Base-by-base conservation (phyloP, 768 basidiomycete genomes). In the Tulasnella sp. region DNA sequence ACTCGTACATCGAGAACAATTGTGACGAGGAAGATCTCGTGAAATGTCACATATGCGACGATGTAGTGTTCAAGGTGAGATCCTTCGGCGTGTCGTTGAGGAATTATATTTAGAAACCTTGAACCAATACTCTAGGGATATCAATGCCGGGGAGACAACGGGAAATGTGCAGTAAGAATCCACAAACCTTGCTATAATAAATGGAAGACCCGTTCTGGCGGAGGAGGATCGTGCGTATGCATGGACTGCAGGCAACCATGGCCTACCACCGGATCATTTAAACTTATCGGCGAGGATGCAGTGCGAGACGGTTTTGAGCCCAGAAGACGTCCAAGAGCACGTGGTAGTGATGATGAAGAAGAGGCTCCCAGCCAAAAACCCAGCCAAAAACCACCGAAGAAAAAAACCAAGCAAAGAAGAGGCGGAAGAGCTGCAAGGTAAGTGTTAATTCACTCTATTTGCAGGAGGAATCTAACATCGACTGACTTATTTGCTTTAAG, bases 1-100 rank as follows among this genome's bases (percentile, higher is more conserved):
- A 67, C 2, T 71, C 74, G 0, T 92, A 90, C 60, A 72, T 92
- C 54, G 80, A 78, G 58, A 70, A 74, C 13, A 79, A 76, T 3
- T 92, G 80, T 62, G 70, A 77, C 0, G 78, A 85, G 1, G 81
- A 86, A 43, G 65, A 76, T 13, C 58, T 78, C 3, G 51, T 57
- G 16, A 81, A 86, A 56, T 91, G 88, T 59, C 75, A 74, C 2
- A 73, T 81, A 42, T 91, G 88, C 66, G 61, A 71, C 54, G 81
- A 83, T 67, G 83, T 84, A 12, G 67, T 62, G 9, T 57, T 57
- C 10, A 55, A 42, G 48, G 60, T 58, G 13, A 10, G 56, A 31
- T 19, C 12, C 34, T 35, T 16, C 34, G 16, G 12, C 34, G 34
- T 16, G 12, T 35, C 34, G 34, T 12, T 12, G 34, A 35, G 16